phyloP scores from a whole-genome alignment of 1,139 yeast species.

The Scheffersomyces cryptocercus region DNA sequence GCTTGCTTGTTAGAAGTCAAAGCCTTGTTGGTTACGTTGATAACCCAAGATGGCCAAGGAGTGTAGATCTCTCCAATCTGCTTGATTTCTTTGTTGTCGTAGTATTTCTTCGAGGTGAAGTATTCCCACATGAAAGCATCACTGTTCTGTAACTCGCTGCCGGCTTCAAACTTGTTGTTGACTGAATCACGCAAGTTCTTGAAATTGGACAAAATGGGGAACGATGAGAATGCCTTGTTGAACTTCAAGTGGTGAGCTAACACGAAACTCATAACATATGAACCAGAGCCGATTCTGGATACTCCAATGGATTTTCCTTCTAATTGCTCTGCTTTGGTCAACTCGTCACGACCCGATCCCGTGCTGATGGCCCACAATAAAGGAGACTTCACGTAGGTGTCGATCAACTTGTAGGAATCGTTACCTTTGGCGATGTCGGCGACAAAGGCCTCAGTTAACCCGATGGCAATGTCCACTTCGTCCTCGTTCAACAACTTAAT shows the following conservation, averaged over 20 bases:
- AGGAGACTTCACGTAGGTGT: conserved; percentile 84
- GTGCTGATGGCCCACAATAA: conserved; percentile 89
- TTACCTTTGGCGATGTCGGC: conserved; percentile 78
- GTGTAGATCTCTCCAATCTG: conserved; percentile 86
- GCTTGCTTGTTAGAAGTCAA: conserved; percentile 25
- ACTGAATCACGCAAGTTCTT: conserved; percentile 79
- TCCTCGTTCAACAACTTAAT: conserved; percentile 67
- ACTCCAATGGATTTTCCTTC: conserved; percentile 71
- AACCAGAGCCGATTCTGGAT: conserved; percentile 89
- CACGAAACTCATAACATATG: conserved; percentile 88
- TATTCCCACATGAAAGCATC: conserved; percentile 98
- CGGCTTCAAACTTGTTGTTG: conserved; percentile 47
- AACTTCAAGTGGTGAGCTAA: conserved; percentile 63
- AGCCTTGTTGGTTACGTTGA: conserved; percentile 50
- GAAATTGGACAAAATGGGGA: conserved; percentile 66
- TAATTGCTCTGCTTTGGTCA: conserved; percentile 52
- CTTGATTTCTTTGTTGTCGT: conserved; percentile 77
- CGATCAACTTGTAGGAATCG: conserved; percentile 61
- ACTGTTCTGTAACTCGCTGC: conserved; percentile 35
- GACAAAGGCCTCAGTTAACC: conserved; percentile 88
- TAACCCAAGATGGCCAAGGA: conserved; percentile 97
- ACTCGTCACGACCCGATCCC: conserved; percentile 59
- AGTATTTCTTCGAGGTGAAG: conserved; percentile 84
- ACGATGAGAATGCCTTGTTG: conserved; percentile 47
- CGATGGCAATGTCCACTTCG: conserved; percentile 77